A percentile compares a stretch with the other conserved stretches of the same genome.
phyloP scores from a whole-genome alignment of 352 stramenopile species.

The Poterioochromonas sp. region DNA sequence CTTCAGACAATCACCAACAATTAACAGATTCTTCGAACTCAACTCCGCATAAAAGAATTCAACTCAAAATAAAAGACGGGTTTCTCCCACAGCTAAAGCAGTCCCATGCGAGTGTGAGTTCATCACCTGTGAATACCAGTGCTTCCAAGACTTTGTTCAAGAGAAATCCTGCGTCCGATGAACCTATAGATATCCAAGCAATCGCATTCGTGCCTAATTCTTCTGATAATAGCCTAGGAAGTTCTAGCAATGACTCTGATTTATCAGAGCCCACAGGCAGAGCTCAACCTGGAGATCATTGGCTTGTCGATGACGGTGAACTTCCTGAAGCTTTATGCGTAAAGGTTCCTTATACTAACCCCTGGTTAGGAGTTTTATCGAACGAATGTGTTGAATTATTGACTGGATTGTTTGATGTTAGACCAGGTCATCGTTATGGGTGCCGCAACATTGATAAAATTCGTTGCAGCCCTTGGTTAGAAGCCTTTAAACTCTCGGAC shows the following conservation, averaged over 20 bases:
- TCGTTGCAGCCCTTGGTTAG: neutral
- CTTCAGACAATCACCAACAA: neutral
- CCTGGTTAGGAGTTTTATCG: conserved; percentile 20
- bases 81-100: no score
- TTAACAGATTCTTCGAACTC: neutral
- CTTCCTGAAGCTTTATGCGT: neutral
- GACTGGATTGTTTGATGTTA: conserved; percentile 20
- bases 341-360: conserved; percentile 7
- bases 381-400: neutral
- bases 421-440: conserved; percentile 15
- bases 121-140: no score
- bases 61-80: no score
- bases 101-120: no score
- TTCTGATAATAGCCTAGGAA: no score
- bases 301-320: conserved; percentile 15
- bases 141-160: no score
- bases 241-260: no score
- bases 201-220: no score
- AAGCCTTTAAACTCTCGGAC: neutral
- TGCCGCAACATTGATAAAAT: neutral
- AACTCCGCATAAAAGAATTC: neutral
- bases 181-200: no score
- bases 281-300: conserved; percentile 7
- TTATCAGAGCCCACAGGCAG: no score
- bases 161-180: no score